Conservation (phyloP, 495 filamentous ascomycete genomes). For the Hapsidospora chrysogenum region DNA sequence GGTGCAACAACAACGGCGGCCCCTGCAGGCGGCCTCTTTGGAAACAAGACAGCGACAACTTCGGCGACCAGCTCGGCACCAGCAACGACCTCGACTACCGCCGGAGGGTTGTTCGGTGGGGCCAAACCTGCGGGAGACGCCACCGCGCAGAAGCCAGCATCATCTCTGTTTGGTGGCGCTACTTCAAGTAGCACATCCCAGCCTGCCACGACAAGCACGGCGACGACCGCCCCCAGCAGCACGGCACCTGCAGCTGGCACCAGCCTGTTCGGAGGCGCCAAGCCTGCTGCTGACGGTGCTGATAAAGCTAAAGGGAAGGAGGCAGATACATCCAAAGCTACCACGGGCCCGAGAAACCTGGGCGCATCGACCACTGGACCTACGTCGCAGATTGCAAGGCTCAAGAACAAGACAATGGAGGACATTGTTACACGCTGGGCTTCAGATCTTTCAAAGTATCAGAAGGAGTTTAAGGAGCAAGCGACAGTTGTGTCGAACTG, state of each 20-base stretch:
- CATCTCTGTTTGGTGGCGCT: constrained; percentile 6
- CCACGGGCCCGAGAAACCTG: constrained; percentile 20
- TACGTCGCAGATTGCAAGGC: constrained; percentile 61
- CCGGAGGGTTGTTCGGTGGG: constrained; percentile 1
- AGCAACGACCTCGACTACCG: constrained; percentile 3
- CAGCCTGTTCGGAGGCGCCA: constrained; percentile 1
- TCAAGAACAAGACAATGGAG: constrained; percentile 98
- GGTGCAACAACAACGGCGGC: constrained; percentile 4
- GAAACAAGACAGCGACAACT: constrained; percentile 8
- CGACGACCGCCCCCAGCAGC: not conserved
- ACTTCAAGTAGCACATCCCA: constrained; percentile 4
- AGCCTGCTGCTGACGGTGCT: constrained; percentile 2
- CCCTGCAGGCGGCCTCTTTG: constrained; percentile 8
- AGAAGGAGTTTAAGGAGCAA: constrained; percentile 84
- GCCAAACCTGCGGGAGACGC: constrained; percentile 6
- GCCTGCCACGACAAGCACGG: constrained; percentile 4
- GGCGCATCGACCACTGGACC: constrained; percentile 64
- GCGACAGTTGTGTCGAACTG: constrained; percentile 74
- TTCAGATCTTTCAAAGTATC: constrained; percentile 82
- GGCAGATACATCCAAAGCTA: constrained; percentile 4
- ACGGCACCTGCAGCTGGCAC: not conserved
- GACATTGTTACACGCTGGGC: constrained; percentile 99
- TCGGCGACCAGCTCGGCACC: constrained; percentile 3
- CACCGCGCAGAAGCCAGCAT: constrained; percentile 5
- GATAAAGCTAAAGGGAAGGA: not conserved